phyloP scores from a whole-genome alignment of 805 yeast species.

The Kodamaea lidongshanica region DNA sequence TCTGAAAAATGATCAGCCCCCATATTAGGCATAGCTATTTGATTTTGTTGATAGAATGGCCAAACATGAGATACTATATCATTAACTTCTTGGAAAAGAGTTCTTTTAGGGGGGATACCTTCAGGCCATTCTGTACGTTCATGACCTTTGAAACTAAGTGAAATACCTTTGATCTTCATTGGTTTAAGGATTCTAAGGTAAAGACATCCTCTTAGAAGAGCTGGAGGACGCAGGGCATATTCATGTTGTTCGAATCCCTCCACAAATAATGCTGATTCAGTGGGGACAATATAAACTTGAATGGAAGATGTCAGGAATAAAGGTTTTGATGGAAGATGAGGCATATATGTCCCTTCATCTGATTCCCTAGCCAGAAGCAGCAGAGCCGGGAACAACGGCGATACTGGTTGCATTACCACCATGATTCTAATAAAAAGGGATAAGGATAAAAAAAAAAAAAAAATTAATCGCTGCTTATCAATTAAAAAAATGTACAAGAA shows the following conservation, averaged over 20 bases:
- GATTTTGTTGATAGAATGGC: slow-evolving; percentile 63
- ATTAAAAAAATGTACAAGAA: background rate
- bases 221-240: slow-evolving; percentile 61
- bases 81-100: slow-evolving; percentile 56
- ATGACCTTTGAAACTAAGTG: slow-evolving; percentile 57
- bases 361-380: slow-evolving; percentile 11
- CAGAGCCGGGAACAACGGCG: slow-evolving; percentile 23
- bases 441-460: background rate
- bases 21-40: slow-evolving; percentile 22
- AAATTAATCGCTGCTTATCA: too few species aligned
- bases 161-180: slow-evolving; percentile 59
- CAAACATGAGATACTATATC: slow-evolving; percentile 75
- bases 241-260: slow-evolving; percentile 75
- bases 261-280: slow-evolving; percentile 73
- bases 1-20: slow-evolving; percentile 46
- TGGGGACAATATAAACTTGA: slow-evolving; percentile 65
- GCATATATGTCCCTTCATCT: slow-evolving; percentile 18
- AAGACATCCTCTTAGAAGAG: slow-evolving; percentile 75
- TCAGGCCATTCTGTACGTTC: slow-evolving; percentile 95
- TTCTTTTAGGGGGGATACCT: slow-evolving; percentile 88
- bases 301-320: slow-evolving; percentile 55
- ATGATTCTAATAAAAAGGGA: too few species aligned
- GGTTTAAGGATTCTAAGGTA: slow-evolving; percentile 66
- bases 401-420: slow-evolving; percentile 5
- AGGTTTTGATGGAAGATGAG: slow-evolving; percentile 52